A percentile compares a stretch with the other conserved stretches of the same genome.
Conservation (phyloP, 306 rosid genomes). For the Acmispon strigosus region DNA sequence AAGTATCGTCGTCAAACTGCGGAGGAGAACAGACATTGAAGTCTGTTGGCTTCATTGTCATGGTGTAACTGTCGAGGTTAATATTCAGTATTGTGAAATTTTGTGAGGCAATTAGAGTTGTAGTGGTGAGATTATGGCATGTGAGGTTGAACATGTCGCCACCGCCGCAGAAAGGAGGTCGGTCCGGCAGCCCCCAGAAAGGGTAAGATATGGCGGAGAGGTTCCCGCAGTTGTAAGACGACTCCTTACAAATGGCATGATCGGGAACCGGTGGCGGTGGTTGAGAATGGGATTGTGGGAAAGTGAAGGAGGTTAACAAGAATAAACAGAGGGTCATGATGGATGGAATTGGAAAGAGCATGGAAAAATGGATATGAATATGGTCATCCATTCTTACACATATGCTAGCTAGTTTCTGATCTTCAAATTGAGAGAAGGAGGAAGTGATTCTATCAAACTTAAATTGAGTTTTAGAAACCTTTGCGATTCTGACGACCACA, state of each 20-base stretch:
- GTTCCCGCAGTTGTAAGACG: slow-evolving; percentile 13
- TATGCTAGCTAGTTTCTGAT: neutral
- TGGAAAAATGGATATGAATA: neutral
- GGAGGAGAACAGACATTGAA: neutral
- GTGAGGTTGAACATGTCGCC: neutral
- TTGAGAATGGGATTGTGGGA: neutral
- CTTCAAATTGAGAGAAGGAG: no score
- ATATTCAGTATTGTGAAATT: neutral
- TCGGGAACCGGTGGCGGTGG: neutral
- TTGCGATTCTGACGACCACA: no score
- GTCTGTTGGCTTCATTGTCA: slow-evolving; percentile 14
- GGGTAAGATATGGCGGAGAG: slow-evolving; percentile 21
- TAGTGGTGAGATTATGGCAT: neutral
- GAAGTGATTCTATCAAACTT: no score
- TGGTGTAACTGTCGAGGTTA: accelerated
- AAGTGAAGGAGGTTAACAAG: neutral
- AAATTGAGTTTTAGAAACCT: no score
- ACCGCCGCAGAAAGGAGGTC: slow-evolving; percentile 11
- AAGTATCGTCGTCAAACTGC: neutral
- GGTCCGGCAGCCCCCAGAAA: slow-evolving; percentile 17
- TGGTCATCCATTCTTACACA: neutral
- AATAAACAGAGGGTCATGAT: neutral
- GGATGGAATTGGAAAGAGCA: neutral
- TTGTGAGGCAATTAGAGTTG: neutral
- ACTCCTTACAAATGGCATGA: neutral